Percentiles rank a stretch among this genome's conserved stretches.
Evolutionary conservation across 768 basidiomycete genomes (phyloP).

Genomic region (Polyporus arcularius): DNA sequence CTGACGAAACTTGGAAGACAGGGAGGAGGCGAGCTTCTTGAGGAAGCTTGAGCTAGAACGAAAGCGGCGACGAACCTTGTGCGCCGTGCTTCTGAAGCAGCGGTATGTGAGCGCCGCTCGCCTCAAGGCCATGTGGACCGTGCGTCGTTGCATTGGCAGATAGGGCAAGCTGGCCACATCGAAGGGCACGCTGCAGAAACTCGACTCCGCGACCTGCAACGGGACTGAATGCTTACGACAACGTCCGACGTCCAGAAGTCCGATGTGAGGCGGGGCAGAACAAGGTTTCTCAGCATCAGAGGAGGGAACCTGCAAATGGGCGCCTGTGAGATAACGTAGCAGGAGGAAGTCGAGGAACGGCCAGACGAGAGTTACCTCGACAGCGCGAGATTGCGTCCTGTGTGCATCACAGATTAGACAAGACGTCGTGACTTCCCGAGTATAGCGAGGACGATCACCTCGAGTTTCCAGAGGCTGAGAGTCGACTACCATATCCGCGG

Average conservation of each 20-base stretch:
- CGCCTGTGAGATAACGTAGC: slow-evolving; percentile 12
- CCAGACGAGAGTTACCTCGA: background rate
- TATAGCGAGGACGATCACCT: slow-evolving; percentile 16
- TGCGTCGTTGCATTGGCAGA: slow-evolving; percentile 8
- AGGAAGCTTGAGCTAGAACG: background rate
- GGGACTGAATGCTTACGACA: slow-evolving; percentile 16
- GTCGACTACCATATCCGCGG: slow-evolving; percentile 8
- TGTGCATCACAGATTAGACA: slow-evolving; percentile 11
- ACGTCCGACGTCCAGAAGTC: slow-evolving; percentile 10
- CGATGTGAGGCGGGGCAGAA: slow-evolving; percentile 12
- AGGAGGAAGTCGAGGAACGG: slow-evolving; percentile 4
- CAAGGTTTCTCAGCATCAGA: slow-evolving; percentile 15
- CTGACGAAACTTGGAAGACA: slow-evolving; percentile 1
- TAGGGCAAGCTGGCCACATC: background rate
- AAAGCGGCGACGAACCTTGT: slow-evolving; percentile 8
- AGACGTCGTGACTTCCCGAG: slow-evolving; percentile 13
- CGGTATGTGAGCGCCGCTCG: background rate
- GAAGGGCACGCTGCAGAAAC: slow-evolving; percentile 8
- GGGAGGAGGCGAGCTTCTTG: background rate
- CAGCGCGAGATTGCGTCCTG: background rate
- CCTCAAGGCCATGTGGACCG: slow-evolving; percentile 11
- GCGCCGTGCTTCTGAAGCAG: slow-evolving; percentile 9
- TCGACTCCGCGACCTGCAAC: slow-evolving; percentile 6
- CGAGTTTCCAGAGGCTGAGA: slow-evolving; percentile 2
- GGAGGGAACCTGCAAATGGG: slow-evolving; percentile 9